phyloP scores from a whole-genome alignment of 2,329 filamentous ascomycete genomes.

The Colletotrichum melonis region DNA sequence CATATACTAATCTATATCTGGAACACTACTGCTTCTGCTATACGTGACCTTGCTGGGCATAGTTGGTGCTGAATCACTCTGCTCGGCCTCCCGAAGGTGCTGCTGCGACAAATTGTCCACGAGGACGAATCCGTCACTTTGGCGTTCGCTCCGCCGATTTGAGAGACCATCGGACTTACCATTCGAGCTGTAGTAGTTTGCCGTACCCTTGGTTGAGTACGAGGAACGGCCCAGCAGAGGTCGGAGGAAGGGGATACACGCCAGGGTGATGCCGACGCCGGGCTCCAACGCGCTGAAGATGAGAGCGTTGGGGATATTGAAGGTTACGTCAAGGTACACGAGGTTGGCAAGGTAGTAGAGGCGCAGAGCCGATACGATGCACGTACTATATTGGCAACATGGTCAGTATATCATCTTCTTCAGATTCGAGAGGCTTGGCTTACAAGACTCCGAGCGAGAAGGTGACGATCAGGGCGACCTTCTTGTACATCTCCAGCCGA shows the following conservation, averaged over 20 bases:
- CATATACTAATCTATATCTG: background rate
- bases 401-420: background rate
- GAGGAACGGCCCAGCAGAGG: slow-evolving; percentile 47
- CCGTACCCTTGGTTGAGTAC: slow-evolving; percentile 30
- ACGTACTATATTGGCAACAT: slow-evolving; percentile 40
- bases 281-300: slow-evolving; percentile 52
- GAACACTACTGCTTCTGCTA: background rate
- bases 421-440: slow-evolving; percentile 23
- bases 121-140: slow-evolving; percentile 6
- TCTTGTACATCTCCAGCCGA: slow-evolving; percentile 43
- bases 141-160: background rate
- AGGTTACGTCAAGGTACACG: slow-evolving; percentile 47
- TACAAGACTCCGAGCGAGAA: slow-evolving; percentile 49
- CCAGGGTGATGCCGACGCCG: slow-evolving; percentile 49
- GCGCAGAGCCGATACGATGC: slow-evolving; percentile 48
- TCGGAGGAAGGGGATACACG: slow-evolving; percentile 53
- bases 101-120: background rate
- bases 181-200: slow-evolving; percentile 21
- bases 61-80: background rate
- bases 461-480: slow-evolving; percentile 43
- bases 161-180: background rate
- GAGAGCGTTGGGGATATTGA: slow-evolving; percentile 45
- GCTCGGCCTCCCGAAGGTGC: background rate
- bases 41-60: background rate
- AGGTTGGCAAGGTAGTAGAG: slow-evolving; percentile 47